Base-by-base conservation (phyloP, 768 basidiomycete genomes). In the Mycena olivaceomarginata region DNA sequence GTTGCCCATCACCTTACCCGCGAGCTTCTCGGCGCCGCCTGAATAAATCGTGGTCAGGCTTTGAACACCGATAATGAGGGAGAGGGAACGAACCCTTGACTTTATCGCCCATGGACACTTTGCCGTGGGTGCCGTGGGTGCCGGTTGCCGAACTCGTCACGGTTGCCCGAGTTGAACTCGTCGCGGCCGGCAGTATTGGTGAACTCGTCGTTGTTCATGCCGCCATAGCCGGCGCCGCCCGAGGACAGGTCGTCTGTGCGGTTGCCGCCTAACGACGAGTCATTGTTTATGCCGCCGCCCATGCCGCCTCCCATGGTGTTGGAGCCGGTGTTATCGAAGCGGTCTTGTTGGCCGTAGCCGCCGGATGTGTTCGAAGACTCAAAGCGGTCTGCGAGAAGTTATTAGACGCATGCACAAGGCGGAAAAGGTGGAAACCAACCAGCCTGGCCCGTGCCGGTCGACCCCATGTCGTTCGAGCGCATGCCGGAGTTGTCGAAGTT, bases 1-100 rank as follows among this genome's bases (percentile, higher is more conserved):
- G 20, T 75, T 78, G 5, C 66, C 70, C 46, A 16, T 67, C 13
- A 72, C 18, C 43, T 72, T 71, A 1, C 77, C 74, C 0, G 70
- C 77, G 13, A 78, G 65, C 43, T 78, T 70, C 53, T 75, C 74
- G 15, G 70, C 77, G 0, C 70, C 77, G n/a, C 77, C 77, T 75
- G 40, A 16, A 63, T n/a, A 41, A 37, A 9, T 0, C 51, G 51
- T 15, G 40, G 13, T 59, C 31, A 63, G 20, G n/a, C 41, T 41
- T 4, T 31, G 9, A 31, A 31, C 39, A 9, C 41, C 25, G 41
- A 12, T 46, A 6, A n/a, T 7, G 9, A 41, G 20, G 40, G 16
- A n/a, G 20, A 16, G 20, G 0, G 51, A 70, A 45, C 64, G 15
- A 4, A 76, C 75, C 75, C 31, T 40, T 78, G 39, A 78, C 3